Conservation (phyloP, 306 rosid species). For the Sphenostylis stenocarpa region DNA sequence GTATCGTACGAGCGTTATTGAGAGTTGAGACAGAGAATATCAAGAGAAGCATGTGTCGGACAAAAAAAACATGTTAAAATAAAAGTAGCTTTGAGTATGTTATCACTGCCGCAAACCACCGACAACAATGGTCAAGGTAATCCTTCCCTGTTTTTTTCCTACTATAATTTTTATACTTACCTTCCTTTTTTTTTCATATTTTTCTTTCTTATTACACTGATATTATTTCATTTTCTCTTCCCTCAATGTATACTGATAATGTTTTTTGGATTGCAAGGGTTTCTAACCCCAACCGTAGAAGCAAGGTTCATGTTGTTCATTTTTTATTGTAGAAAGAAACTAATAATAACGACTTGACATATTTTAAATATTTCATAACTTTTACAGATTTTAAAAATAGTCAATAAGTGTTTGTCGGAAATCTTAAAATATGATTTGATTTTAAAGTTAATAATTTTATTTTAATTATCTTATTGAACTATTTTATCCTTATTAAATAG, state of each 20-base stretch:
- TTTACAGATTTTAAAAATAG: background rate
- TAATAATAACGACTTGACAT: background rate
- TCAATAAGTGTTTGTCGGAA: background rate
- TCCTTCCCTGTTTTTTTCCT: background rate
- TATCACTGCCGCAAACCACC: background rate
- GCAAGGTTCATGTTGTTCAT: background rate
- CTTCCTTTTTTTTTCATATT: too few relatives aligned
- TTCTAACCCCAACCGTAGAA: background rate
- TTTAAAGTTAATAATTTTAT: background rate
- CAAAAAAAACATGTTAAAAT: background rate
- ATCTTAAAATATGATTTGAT: background rate
- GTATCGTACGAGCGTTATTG: background rate
- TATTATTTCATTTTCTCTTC: background rate
- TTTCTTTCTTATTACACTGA: background rate
- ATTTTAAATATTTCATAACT: background rate
- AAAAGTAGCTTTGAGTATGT: background rate
- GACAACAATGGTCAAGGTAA: background rate
- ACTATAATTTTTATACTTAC: background rate
- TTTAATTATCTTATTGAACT: background rate
- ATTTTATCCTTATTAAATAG: background rate
- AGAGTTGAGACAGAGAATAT: background rate
- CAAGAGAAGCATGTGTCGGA: too few relatives aligned
- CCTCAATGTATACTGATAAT: background rate
- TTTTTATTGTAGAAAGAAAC: background rate
- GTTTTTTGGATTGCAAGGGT: background rate